Base-by-base conservation (phyloP, 1,284 basidiomycete species). In the Leccinum griseonigrum region DNA sequence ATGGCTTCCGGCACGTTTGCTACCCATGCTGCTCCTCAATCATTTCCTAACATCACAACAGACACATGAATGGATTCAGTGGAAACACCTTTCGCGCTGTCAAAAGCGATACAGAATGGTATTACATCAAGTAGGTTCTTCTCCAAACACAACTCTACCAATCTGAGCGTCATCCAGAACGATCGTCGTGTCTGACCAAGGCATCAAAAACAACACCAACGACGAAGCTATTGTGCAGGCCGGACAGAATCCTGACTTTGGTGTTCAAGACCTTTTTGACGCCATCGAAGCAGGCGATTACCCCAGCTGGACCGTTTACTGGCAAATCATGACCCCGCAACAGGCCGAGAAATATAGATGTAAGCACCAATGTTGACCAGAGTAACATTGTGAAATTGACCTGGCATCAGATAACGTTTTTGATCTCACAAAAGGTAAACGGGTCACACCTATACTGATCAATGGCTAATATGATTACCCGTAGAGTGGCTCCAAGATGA, bases 201-300 rank as follows among this genome's bases (percentile, higher is more conserved):
- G 68, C 4, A 60, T 67, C 31, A 63, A 40, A 57, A 69, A 70
- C 50, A 62, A 67, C 31, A 79, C 76, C 13, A 68, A 70, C 57
- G 72, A 76, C 3, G 75, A 79, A 63, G 69, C 76, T 5, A 71
- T 72, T 22, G 61, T 68, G 56, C 63, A 66, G 63, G 71, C 71
- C n/a, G 77, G 78, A 43, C 57, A 68, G 36, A 75, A 78, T 59
- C 74, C 78, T 1, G 78, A 79, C 61, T 78, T 72, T 60, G 71
- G 75, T 48, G 71, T 74, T 63, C 68, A 74, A 53, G 74, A 78
- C 59, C 67, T 79, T 38, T 78, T 68, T 58, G 74, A 78, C 22
- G 69, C 76, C 22, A 77, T 79, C 64, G 74, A 77, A 50, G 67
- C 71, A 34, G 76, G 76, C 22, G 67, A 74, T 29, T 71, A 69